A percentile compares a stretch with the other conserved stretches of the same genome.
Evolutionary conservation across 2,329 filamentous ascomycete genomes (phyloP).

Genomic region (Nigrospora osmanthi): DNA sequence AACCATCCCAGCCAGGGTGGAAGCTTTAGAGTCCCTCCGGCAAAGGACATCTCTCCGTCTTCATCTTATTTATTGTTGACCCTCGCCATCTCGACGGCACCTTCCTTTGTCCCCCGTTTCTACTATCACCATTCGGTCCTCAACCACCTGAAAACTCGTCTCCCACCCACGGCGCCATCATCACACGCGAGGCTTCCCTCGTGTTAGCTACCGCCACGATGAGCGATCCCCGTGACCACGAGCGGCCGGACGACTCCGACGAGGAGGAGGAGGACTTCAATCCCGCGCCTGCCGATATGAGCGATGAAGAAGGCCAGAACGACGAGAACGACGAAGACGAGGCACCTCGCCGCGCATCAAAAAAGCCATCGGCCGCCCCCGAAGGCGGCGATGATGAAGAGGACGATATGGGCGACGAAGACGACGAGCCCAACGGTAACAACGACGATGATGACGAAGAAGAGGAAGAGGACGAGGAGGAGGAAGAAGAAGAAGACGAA

Average conservation of each 20-base stretch:
- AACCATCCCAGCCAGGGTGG: too few species aligned
- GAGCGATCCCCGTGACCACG: conserved; percentile 40
- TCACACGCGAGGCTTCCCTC: background rate
- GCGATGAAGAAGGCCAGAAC: conserved; percentile 57
- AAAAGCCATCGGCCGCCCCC: conserved; percentile 13
- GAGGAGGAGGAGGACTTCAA: conserved; percentile 82
- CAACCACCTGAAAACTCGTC: too few species aligned
- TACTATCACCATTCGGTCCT: too few species aligned
- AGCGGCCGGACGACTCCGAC: conserved; percentile 46
- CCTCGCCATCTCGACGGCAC: too few species aligned
- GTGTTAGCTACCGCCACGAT: conserved; percentile 23
- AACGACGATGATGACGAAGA: conserved; percentile 37
- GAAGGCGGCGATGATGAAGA: conserved; percentile 29
- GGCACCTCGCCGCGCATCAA: conserved; percentile 9
- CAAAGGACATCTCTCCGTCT: too few species aligned
- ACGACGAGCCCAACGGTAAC: conserved; percentile 34
- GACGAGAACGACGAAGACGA: conserved; percentile 19
- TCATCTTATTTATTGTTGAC: too few species aligned
- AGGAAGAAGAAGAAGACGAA: conserved; percentile 57
- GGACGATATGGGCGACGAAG: conserved; percentile 34
- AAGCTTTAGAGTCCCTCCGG: too few species aligned
- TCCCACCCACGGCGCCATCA: too few species aligned
- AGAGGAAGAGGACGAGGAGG: conserved; percentile 38
- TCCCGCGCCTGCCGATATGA: conserved; percentile 64
- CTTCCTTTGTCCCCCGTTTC: too few species aligned